Evolutionary conservation across 768 basidiomycete species (phyloP), one percentile per base, ranked within the genome.

Genomic region (Tricholoma furcatifolium): DNA sequence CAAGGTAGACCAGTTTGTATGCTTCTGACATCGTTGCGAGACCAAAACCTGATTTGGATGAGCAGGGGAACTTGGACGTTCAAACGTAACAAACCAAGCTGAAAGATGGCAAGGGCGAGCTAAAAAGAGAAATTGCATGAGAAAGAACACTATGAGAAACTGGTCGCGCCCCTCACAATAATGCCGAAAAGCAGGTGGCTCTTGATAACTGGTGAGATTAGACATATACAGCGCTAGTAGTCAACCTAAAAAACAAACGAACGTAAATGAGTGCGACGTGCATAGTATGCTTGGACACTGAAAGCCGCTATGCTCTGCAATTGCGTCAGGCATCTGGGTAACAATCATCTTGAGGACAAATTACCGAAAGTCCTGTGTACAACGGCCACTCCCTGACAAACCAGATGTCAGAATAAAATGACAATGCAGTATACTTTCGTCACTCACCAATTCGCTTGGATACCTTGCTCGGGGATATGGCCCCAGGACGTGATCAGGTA

Each of bases 251-350:
- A 38, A 18, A 35, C 15, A 18, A 5, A 51, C 41, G 8, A 8
- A 50, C 49, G n/a, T 18, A 42, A n/a, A 24, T 20, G 42, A 17
- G 43, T 51, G 8, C 50, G 39, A 6, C 43, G 50, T 6, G 35
- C 43, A 23, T 52, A 45, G 24, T 31, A 45, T 12, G 15, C 15
- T 40, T 52, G 51, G 4, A 52, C 43, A 38, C 41, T 52, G 36
- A 52, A 52, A 18, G 43, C 51, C 14, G 43, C 11, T 11, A 46
- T 10, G 17, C 24, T 52, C 51, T 52, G 21, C 7, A 40, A 40
- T 14, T 17, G 4, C 2, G 20, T 32, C 14, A n/a, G 9, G 30
- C 34, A 14, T 14, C 10, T 38, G 15, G 10, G 9, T 49, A 2
- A 12, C n/a, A 30, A n/a, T n/a, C 20, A 34, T 30, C 23, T 27